phyloP scores from a whole-genome alignment of 768 basidiomycete genomes.

The Collybia nuda region DNA sequence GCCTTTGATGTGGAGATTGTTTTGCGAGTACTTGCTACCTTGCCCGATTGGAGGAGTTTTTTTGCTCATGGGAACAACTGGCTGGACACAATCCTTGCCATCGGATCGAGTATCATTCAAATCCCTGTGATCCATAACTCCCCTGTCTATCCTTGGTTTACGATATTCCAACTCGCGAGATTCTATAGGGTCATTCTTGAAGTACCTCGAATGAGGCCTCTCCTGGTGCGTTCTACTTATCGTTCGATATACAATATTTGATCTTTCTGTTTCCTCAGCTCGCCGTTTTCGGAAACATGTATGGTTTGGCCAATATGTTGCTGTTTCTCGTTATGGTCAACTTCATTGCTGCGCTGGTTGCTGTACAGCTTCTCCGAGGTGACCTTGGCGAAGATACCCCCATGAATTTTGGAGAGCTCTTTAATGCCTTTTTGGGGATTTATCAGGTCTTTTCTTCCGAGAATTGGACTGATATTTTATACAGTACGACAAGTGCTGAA shows the following conservation, averaged over 20 bases:
- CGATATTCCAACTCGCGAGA: slow-evolving; percentile 78
- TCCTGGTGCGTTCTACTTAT: slow-evolving; percentile 59
- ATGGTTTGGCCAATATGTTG: slow-evolving; percentile 88
- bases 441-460: slow-evolving; percentile 93
- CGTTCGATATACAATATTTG: neutral
- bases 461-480: slow-evolving; percentile 86
- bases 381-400: slow-evolving; percentile 54
- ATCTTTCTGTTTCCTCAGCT: slow-evolving; percentile 41
- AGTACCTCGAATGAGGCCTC: slow-evolving; percentile 85
- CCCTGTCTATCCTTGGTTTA: slow-evolving; percentile 82
- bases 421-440: slow-evolving; percentile 81
- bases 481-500: slow-evolving; percentile 62
- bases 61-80: slow-evolving; percentile 65
- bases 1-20: slow-evolving; percentile 89
- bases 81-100: slow-evolving; percentile 74
- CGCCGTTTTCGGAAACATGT: slow-evolving; percentile 89
- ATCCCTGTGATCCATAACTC: slow-evolving; percentile 74
- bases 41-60: slow-evolving; percentile 85
- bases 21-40: slow-evolving; percentile 63
- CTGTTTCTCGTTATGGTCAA: slow-evolving; percentile 88
- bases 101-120: slow-evolving; percentile 78
- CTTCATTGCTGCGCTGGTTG: slow-evolving; percentile 80
- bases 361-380: slow-evolving; percentile 83
- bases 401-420: slow-evolving; percentile 81
- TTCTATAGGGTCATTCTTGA: slow-evolving; percentile 93